phyloP scores from a whole-genome alignment of 768 basidiomycete genomes.

The Inosperma sp. region DNA sequence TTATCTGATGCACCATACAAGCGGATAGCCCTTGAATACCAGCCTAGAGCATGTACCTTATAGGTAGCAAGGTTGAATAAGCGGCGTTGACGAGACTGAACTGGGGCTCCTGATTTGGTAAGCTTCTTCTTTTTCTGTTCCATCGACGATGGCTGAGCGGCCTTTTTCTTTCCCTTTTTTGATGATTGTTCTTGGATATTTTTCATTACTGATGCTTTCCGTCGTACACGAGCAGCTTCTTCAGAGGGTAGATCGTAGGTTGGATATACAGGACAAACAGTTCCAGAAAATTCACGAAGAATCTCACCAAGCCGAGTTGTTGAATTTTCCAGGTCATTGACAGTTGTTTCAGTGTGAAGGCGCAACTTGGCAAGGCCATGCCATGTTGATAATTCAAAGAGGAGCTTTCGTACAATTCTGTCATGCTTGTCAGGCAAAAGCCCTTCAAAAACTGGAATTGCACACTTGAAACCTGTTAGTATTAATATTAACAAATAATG shows the following conservation, averaged over 20 bases:
- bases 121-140: neutral
- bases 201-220: neutral
- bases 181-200: slow-evolving; percentile 1
- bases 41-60: slow-evolving; percentile 29
- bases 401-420: slow-evolving; percentile 24
- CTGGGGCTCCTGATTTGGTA: neutral
- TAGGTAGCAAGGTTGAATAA: slow-evolving; percentile 25
- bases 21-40: slow-evolving; percentile 22
- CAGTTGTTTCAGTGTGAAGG: slow-evolving; percentile 33
- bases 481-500: neutral
- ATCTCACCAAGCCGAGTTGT: slow-evolving; percentile 25
- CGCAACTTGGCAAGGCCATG: slow-evolving; percentile 38
- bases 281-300: slow-evolving; percentile 25
- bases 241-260: slow-evolving; percentile 30
- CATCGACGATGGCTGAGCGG: neutral
- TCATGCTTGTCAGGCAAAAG: slow-evolving; percentile 29
- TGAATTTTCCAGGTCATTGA: slow-evolving; percentile 19
- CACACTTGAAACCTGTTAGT: slow-evolving; percentile 28
- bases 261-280: slow-evolving; percentile 5
- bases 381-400: slow-evolving; percentile 33
- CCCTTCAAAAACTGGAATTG: slow-evolving; percentile 36
- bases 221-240: slow-evolving; percentile 16
- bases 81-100: neutral
- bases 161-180: neutral
- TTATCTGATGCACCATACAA: slow-evolving; percentile 27